phyloP scores from a whole-genome alignment of 78 protist species.

The Dictyostelium citrinum region DNA sequence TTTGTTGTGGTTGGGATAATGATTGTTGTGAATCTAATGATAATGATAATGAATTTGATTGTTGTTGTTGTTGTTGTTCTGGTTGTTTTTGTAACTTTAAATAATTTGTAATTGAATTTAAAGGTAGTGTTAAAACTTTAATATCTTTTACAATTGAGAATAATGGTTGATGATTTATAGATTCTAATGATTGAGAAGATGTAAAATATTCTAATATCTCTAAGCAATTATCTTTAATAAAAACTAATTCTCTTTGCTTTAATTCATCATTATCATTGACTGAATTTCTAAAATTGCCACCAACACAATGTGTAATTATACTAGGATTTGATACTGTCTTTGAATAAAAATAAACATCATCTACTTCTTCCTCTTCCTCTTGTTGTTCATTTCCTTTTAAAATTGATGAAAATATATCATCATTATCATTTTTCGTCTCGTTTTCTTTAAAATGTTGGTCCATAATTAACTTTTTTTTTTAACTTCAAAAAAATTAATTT shows the following conservation, averaged over 20 bases:
- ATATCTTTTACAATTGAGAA: slow-evolving; percentile 27
- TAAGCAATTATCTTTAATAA: neutral
- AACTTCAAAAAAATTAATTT: neutral
- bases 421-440: neutral
- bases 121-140: neutral
- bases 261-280: neutral
- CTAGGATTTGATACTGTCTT: slow-evolving; percentile 4
- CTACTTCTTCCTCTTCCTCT: neutral
- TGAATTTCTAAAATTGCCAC: slow-evolving; percentile 20
- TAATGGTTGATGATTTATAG: neutral
- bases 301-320: neutral
- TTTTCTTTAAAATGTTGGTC: neutral
- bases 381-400: neutral
- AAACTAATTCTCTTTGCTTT: neutral
- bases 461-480: neutral
- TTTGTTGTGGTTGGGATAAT: neutral
- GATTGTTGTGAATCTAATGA: neutral
- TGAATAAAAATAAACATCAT: neutral
- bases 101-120: neutral
- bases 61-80: neutral
- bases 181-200: slow-evolving; percentile 2
- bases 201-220: neutral
- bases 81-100: neutral
- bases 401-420: neutral
- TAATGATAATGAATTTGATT: neutral